Evolutionary conservation across 768 basidiomycete genomes (phyloP).

Genomic region (Xerocomus spinulosus): DNA sequence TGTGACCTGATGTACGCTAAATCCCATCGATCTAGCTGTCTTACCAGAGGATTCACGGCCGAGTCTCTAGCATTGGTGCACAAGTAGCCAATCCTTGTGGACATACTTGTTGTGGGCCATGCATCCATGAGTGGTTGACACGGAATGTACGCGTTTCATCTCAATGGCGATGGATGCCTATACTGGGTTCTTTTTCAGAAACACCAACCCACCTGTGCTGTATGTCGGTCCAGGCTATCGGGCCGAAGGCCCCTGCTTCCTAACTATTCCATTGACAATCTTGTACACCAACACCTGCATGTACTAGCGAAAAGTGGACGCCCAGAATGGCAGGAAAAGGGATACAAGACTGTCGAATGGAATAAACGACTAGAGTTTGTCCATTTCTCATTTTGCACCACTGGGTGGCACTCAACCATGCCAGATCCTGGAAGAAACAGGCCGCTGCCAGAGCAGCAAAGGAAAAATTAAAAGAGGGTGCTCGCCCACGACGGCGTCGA

Average conservation of each 20-base stretch:
- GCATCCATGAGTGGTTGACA: slow-evolving; percentile 55
- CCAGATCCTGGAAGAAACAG: slow-evolving; percentile 30
- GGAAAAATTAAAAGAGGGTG: slow-evolving; percentile 14
- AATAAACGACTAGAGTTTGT: slow-evolving; percentile 50
- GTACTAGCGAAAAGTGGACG: slow-evolving; percentile 43
- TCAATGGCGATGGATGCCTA: slow-evolving; percentile 1
- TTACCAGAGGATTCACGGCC: not conserved
- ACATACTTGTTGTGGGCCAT: slow-evolving; percentile 67
- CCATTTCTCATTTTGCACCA: not conserved
- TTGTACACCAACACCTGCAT: slow-evolving; percentile 55
- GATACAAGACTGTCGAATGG: slow-evolving; percentile 49
- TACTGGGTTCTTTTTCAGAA: slow-evolving; percentile 24
- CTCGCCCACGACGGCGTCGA: slow-evolving; percentile 11
- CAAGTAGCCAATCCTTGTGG: slow-evolving; percentile 70
- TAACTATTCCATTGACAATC: slow-evolving; percentile 58
- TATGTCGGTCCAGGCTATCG: slow-evolving; percentile 52
- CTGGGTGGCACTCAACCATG: not conserved
- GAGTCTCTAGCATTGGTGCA: slow-evolving; percentile 46
- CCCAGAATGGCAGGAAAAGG: slow-evolving; percentile 50
- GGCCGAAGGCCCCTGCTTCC: slow-evolving; percentile 49
- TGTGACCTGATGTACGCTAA: slow-evolving; percentile 61
- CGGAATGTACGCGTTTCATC: slow-evolving; percentile 40
- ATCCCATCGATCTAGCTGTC: not conserved
- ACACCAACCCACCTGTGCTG: slow-evolving; percentile 48
- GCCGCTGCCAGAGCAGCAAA: slow-evolving; percentile 10